Conservation (phyloP, 2,329 filamentous ascomycete genomes). For the Trichoderma sp. region DNA sequence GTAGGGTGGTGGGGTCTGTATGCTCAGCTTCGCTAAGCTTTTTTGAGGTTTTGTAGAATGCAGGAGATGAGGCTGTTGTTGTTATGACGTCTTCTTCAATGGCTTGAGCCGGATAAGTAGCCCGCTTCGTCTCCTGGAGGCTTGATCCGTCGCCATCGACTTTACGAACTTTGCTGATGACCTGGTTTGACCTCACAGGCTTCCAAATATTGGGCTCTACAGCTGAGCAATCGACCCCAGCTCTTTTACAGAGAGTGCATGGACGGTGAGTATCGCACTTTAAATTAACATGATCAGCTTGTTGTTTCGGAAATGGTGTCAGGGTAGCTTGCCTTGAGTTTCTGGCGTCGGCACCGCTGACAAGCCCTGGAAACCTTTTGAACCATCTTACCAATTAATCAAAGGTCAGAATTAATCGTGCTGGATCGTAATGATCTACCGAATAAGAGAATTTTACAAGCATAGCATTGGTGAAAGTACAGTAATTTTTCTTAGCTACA, state of each 20-base stretch:
- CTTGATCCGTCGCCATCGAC: not conserved
- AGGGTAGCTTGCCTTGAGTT: not conserved
- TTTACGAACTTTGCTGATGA: not conserved
- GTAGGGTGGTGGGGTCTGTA: not conserved
- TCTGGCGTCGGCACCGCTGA: not conserved
- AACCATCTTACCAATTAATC: not conserved
- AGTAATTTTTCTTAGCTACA: not conserved
- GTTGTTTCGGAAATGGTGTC: not conserved
- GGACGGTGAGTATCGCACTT: not conserved
- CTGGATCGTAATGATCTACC: not conserved
- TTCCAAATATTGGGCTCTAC: not conserved
- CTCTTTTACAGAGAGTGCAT: not conserved
- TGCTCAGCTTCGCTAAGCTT: no score
- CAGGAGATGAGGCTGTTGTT: not conserved
- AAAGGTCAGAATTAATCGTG: not conserved
- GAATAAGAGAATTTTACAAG: not conserved
- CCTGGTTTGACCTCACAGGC: not conserved
- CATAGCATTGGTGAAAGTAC: not conserved
- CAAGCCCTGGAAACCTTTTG: not conserved
- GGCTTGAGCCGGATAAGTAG: not conserved
- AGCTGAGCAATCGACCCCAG: not conserved
- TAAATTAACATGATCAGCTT: not conserved
- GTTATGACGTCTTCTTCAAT: not conserved
- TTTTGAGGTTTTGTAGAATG: not conserved
- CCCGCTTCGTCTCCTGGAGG: not conserved